A percentile compares a stretch with the other conserved stretches of the same genome.
These are phyloP conservation scores for Verticillium nonalfalfae DNA, from an alignment of 2,329 filamentous ascomycete genomes.

Conservation along the genomic window DNA sequence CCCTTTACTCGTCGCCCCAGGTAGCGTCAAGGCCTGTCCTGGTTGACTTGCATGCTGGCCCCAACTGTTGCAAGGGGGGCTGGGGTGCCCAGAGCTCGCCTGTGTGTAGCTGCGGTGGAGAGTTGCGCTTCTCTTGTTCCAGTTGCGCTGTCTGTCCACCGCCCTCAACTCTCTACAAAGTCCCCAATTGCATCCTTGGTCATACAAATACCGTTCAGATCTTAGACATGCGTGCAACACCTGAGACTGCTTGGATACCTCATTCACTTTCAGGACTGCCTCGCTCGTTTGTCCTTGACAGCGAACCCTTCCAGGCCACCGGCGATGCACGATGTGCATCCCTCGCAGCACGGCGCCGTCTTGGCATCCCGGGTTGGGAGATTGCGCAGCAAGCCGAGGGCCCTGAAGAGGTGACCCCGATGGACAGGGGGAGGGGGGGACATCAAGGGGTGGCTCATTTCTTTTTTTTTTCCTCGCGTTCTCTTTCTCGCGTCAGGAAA, in stretches of 20 bases:
- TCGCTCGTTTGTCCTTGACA: not conserved
- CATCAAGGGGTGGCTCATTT: not conserved
- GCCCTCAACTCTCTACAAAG: too few relatives aligned
- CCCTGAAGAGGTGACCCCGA: not conserved
- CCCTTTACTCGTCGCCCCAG: not conserved
- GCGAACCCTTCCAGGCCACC: not conserved
- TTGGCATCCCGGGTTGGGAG: not conserved
- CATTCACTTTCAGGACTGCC: not conserved
- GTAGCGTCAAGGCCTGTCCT: not conserved
- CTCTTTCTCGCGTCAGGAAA: not conserved
- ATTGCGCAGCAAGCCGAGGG: not conserved
- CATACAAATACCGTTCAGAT: too few relatives aligned
- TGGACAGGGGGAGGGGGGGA: slow-evolving; percentile 2
- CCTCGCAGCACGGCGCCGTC: not conserved
- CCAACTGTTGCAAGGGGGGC: not conserved
- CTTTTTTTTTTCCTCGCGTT: not conserved
- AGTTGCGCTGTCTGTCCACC: too few relatives aligned
- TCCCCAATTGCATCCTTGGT: too few relatives aligned
- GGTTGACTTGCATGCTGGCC: not conserved
- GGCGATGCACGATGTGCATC: too few relatives aligned
- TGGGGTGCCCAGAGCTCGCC: not conserved
- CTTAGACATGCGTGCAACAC: too few relatives aligned
- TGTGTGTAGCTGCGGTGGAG: not conserved
- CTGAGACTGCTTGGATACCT: too few relatives aligned
- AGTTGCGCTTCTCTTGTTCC: not conserved